Evolutionary conservation across 1,139 yeast species (phyloP).

Genomic region (Taphrina populina): DNA sequence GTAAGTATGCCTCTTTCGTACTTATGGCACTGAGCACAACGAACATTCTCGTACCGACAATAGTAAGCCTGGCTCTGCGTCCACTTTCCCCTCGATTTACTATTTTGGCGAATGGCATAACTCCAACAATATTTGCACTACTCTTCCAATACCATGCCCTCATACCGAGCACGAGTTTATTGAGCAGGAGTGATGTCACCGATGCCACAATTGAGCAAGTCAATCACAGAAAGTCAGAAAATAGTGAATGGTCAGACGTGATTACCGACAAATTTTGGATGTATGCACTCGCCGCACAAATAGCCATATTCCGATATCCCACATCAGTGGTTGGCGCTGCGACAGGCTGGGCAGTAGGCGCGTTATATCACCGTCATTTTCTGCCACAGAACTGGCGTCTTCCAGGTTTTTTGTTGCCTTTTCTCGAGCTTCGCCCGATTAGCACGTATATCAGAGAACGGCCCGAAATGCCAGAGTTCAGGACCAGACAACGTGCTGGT

Average conservation of each 20-base stretch:
- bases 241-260: not conserved
- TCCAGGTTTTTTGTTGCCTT: not conserved
- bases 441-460: not conserved
- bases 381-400: not conserved
- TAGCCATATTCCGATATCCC: slow-evolving; percentile 53
- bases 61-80: slow-evolving; percentile 30
- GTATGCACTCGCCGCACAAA: slow-evolving; percentile 54
- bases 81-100: slow-evolving; percentile 40
- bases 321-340: slow-evolving; percentile 54
- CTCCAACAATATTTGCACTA: slow-evolving; percentile 60
- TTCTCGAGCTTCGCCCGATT: too few relatives aligned
- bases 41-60: slow-evolving; percentile 35
- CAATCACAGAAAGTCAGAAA: not conserved
- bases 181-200: not conserved
- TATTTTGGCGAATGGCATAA: slow-evolving; percentile 57
- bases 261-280: slow-evolving; percentile 57
- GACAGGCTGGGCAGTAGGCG: slow-evolving; percentile 63
- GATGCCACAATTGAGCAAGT: not conserved
- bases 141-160: slow-evolving; percentile 57
- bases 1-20: slow-evolving; percentile 47
- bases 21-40: slow-evolving; percentile 35
- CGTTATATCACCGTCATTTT: slow-evolving; percentile 43
- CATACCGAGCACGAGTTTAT: slow-evolving; percentile 52
- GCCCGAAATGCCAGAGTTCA: not conserved
- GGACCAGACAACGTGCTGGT: too few relatives aligned